These are phyloP conservation scores for Phytopythium delawarense DNA, from an alignment of 352 stramenopile genomes.

Conservation along the genomic window DNA sequence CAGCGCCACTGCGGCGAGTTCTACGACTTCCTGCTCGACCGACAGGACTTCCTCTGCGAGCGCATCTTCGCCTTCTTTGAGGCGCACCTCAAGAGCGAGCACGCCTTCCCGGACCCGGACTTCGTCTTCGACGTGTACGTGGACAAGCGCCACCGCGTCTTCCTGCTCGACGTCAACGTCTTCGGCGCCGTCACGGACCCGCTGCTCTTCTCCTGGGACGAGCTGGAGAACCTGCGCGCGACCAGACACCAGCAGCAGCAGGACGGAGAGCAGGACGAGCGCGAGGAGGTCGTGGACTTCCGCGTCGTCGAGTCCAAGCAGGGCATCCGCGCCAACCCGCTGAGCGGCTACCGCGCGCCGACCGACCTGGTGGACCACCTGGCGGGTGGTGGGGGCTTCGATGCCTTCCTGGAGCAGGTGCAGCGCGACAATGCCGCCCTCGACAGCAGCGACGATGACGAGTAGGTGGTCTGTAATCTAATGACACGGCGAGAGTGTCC, in stretches of 20 bases:
- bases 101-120: conserved; percentile 64
- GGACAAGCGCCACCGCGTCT: conserved; percentile 90
- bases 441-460: conserved; percentile 21
- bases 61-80: conserved; percentile 66
- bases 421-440: conserved; percentile 53
- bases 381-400: conserved; percentile 60
- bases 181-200: conserved; percentile 90
- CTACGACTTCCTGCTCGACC: conserved; percentile 84
- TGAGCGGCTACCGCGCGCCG: conserved; percentile 80
- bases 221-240: conserved; percentile 48
- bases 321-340: conserved; percentile 54
- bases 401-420: conserved; percentile 83
- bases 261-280: conserved; percentile 29
- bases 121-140: conserved; percentile 95
- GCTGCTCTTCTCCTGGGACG: conserved; percentile 92
- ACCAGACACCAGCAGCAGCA: conserved; percentile 4
- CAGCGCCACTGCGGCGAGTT: conserved; percentile 91
- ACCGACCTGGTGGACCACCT: conserved; percentile 83
- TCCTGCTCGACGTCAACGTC: conserved; percentile 95
- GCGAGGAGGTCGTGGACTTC: conserved; percentile 61
- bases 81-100: conserved; percentile 29
- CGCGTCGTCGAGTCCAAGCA: conserved; percentile 68
- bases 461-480: conserved; percentile 11
- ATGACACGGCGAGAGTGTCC: background rate
- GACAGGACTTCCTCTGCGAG: conserved; percentile 69